Evolutionary conservation across 163 green algal genomes (phyloP), one percentile per base, ranked within the genome.

Genomic region (Scenedesmus sp.): DNA sequence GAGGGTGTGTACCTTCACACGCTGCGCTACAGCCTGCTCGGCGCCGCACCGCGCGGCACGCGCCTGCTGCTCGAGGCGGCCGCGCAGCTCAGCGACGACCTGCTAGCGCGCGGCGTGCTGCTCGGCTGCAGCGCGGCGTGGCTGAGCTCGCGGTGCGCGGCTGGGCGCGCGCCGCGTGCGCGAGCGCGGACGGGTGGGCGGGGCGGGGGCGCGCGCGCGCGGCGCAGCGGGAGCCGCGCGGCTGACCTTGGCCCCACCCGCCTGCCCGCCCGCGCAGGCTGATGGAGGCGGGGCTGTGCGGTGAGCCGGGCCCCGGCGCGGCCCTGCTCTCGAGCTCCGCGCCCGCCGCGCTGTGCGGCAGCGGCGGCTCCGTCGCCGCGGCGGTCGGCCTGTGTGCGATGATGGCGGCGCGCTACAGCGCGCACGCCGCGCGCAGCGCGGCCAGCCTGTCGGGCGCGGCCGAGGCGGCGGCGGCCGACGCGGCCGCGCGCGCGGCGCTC

Each of bases 31-130:
- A 70, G 72, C 31, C 42, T 80, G 58, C 50, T 63, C 13, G 72
- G 72, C 4, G 60, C 44, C 33, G 72, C 60, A 4, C 20, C 18
- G 6, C 22, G 24, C 31, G 29, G n/a, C 15, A 34, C 18, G 13
- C n/a, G 74, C 22, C 24, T 50, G 24, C 17, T 48, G 20, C 50
- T 81, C 50, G 62, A 67, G 53, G 62, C 74, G 13, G 74, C 17
- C 7, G 48, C 74, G 10, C 74, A 81, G 62, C 50, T 81, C 48
- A 75, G 62, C 13, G 74, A 81, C n/a, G 74, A 81, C 20, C 14
- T 74, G 50, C 63, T 81, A 50, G 62, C 74, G 3, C 31, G 74
- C 18, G 74, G 74, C 3, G 74, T 75, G 17, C 62, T 81, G 62
- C 48, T 81, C n/a, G 63, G 62, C 34, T 74, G 62, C 34, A 44